These are phyloP conservation scores for Lichtheimia hyalospora DNA, from an alignment of 371 early-diverging fungal genomes.

Conservation along the genomic window DNA sequence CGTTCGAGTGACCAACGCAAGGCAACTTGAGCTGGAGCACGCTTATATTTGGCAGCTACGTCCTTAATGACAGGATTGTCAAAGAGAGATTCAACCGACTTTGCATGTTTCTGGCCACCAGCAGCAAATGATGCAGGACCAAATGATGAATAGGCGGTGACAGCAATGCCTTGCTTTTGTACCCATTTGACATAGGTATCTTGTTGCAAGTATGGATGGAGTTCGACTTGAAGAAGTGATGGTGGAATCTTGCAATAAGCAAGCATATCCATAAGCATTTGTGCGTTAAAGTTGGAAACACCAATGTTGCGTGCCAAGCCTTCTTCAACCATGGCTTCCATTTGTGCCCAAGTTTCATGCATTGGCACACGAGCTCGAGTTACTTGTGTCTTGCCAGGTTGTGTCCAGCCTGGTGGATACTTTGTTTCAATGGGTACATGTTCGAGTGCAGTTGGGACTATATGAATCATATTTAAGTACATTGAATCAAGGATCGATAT, in stretches of 20 bases:
- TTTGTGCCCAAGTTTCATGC: slow-evolving; percentile 34
- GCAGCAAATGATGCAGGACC: slow-evolving; percentile 61
- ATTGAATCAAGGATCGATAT: not conserved
- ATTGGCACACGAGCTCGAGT: slow-evolving; percentile 27
- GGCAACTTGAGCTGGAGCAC: slow-evolving; percentile 49
- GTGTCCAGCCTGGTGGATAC: slow-evolving; percentile 29
- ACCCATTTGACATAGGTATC: slow-evolving; percentile 25
- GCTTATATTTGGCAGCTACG: slow-evolving; percentile 39
- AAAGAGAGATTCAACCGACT: slow-evolving; percentile 26
- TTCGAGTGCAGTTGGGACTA: slow-evolving; percentile 30
- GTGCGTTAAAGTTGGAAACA: slow-evolving; percentile 51
- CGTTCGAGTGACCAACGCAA: slow-evolving; percentile 61
- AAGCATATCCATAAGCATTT: slow-evolving; percentile 47
- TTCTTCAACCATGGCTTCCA: slow-evolving; percentile 25
- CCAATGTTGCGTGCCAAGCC: slow-evolving; percentile 48
- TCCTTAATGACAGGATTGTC: slow-evolving; percentile 39
- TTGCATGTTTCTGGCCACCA: slow-evolving; percentile 30
- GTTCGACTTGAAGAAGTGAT: slow-evolving; percentile 60
- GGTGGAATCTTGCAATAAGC: slow-evolving; percentile 49
- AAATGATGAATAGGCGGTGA: slow-evolving; percentile 66
- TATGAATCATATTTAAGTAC: not conserved
- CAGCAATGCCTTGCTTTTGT: slow-evolving; percentile 48
- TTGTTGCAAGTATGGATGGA: slow-evolving; percentile 73
- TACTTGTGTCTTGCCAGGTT: slow-evolving; percentile 24
- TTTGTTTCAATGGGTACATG: slow-evolving; percentile 23